Base-by-base conservation (phyloP, 2,329 filamentous ascomycete genomes). In the Arthroderma sp. region DNA sequence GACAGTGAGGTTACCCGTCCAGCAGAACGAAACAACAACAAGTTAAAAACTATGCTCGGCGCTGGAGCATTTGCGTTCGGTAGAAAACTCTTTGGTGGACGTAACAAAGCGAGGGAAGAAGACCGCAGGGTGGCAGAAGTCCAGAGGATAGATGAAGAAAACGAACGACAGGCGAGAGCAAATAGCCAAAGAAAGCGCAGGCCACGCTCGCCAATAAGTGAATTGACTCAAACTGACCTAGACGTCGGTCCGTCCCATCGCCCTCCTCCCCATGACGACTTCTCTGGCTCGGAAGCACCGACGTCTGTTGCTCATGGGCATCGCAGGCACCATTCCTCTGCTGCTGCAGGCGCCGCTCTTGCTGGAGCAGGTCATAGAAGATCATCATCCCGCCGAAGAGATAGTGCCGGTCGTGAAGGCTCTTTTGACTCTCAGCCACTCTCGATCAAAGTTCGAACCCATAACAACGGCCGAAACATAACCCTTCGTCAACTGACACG, bases 371-470 rank as follows among this genome's bases (percentile, higher is more conserved):
- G 58, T 22, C 48, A 58, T 10, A 57, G 53, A 4, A 54, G 53
- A n/a, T 53, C 58, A 28, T 59, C 59, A 5, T 50, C 56, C 34
- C 55, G 52, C 39, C 59, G 56, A 29, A 53, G 59, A 37, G 58
- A 58, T 36, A 59, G 58, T 38, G 55, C 56, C 11, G 57, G 56
- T 31, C 58, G 63, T 36, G 65, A 69, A 38, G 66, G 66, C 38
- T 67, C 68, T 48, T 61, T 70, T 29, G 67, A 66, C 27, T 76
- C 74, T 0, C 75, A 75, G n/a, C 75, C 76, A 2, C 74, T 80
- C 39, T 77, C 73, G 29, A 71, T 82, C 45, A 78, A 80, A 57
- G 71, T 81, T 36, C 78, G 78, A 55, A 77, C 80, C 70, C 76
- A 80, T 58, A 72, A 74, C 47, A 75, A 80, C 50, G 76, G 76